Conservation (phyloP, 2,329 filamentous ascomycete species). For the Cercospora brassicicola region DNA sequence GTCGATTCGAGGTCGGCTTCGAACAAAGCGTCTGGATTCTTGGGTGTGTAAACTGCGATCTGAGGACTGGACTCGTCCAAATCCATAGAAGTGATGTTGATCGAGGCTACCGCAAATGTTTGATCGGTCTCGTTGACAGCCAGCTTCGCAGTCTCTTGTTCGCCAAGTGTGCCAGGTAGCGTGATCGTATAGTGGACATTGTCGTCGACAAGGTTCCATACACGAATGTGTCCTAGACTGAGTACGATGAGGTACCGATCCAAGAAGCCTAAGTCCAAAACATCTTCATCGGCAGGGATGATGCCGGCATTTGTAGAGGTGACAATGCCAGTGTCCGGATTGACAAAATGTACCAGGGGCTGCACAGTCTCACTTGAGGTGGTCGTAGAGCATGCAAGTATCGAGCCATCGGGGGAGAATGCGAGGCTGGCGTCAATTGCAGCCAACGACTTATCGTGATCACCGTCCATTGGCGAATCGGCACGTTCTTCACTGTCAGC, state of each 20-base stretch:
- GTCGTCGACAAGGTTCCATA: slow-evolving; percentile 84
- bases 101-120: slow-evolving; percentile 45
- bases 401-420: slow-evolving; percentile 82
- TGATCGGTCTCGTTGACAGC: slow-evolving; percentile 63
- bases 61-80: slow-evolving; percentile 18
- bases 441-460: slow-evolving; percentile 39
- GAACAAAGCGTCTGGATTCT: slow-evolving; percentile 58
- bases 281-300: slow-evolving; percentile 49
- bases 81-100: background rate
- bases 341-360: slow-evolving; percentile 72
- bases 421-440: slow-evolving; percentile 62
- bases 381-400: slow-evolving; percentile 63
- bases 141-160: slow-evolving; percentile 45
- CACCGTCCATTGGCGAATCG: slow-evolving; percentile 31
- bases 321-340: slow-evolving; percentile 67
- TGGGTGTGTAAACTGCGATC: slow-evolving; percentile 64
- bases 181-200: slow-evolving; percentile 67
- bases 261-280: slow-evolving; percentile 66
- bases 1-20: slow-evolving; percentile 42
- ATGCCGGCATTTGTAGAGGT: slow-evolving; percentile 60
- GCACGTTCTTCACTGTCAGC: slow-evolving; percentile 35
- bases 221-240: slow-evolving; percentile 67
- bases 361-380: slow-evolving; percentile 45
- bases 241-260: slow-evolving; percentile 73
- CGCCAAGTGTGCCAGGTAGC: slow-evolving; percentile 46